Conservation (phyloP, 306 rosid species). For the Citrullus mucosospermus region DNA sequence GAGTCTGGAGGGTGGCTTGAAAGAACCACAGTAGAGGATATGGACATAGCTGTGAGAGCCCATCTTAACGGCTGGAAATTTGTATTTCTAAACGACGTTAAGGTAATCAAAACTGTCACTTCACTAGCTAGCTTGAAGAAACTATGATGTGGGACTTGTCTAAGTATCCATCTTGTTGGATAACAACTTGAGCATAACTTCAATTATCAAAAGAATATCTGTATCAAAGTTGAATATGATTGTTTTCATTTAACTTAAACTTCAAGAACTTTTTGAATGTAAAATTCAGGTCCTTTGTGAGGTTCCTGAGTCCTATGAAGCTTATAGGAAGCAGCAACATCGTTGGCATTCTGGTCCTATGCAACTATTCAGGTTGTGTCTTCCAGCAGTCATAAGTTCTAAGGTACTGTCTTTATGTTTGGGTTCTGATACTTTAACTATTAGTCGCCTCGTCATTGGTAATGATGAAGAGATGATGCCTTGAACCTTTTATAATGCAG, state of each 20-base stretch:
- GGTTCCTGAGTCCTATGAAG: slow-evolving; percentile 94
- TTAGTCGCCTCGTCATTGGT: not conserved
- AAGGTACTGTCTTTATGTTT: slow-evolving; percentile 37
- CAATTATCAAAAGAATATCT: not conserved
- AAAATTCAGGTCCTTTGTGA: slow-evolving; percentile 72
- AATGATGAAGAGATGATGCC: slow-evolving; percentile 3
- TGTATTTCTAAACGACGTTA: slow-evolving; percentile 74
- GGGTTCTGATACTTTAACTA: slow-evolving; percentile 1
- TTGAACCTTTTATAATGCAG: slow-evolving; percentile 38
- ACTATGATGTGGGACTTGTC: not conserved
- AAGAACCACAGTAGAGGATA: slow-evolving; percentile 91
- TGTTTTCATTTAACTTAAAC: not conserved
- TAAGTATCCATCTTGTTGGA: not conserved
- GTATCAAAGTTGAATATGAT: not conserved
- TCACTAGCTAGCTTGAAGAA: slow-evolving; percentile 2
- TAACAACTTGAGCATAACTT: not conserved
- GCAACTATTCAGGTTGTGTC: slow-evolving; percentile 86
- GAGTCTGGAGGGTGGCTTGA: slow-evolving; percentile 97
- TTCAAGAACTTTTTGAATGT: not conserved
- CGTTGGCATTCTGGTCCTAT: slow-evolving; percentile 99
- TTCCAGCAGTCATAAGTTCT: slow-evolving; percentile 69
- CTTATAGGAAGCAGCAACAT: slow-evolving; percentile 94
- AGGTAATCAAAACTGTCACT: slow-evolving; percentile 36
- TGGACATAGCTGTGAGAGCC: slow-evolving; percentile 97
- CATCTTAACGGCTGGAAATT: slow-evolving; percentile 96